Evolutionary conservation across 768 basidiomycete genomes (phyloP), one percentile per base, ranked within the genome.

Genomic region (Stropharia rugosoannulata): DNA sequence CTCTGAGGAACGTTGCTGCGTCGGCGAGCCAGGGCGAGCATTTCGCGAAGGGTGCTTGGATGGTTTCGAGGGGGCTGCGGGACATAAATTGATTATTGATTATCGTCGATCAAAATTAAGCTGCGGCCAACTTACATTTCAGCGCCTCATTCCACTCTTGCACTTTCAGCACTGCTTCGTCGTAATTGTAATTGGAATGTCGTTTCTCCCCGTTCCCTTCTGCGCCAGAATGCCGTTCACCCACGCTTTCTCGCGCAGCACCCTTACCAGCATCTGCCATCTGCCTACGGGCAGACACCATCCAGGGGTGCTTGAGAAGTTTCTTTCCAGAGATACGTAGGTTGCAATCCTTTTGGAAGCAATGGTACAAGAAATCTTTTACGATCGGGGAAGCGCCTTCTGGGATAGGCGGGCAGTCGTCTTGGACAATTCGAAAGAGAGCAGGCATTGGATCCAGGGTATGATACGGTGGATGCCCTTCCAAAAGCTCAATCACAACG

Each of bases 131-230:
- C 71, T 49, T 68, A 95, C 93, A 94, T 72, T 92, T 94, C 55
- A 98, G 75, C 0, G 95, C 96, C 69, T 98, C 93, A 64, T 99
- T 99, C 95, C 96, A 99, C 70, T 98, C 93, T 70, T 98, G 96
- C 22, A 99, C 96, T 68, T 92, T 87, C 62, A 93, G 77, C 35
- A 99, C 92, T 16, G 91, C 94, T 64, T 98, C 93, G 60, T 98
- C 94, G 64, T 89, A 97, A 66, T 92, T 92, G 67, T 90, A 93
- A 65, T 91, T 94, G 65, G 85, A 86, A 11, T 87, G 85, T 54
- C 76, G 67, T 66, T 70, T 69, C 27, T 68, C 54, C 39, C 74
- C 68, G 56, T 76, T 69, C 54, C 75, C 65, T 58, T 75, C 69
- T 52, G 67, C 68, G 56, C 72, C 68, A 54, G 68, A 68, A 57